These are phyloP conservation scores for Cardamine resedifolia DNA, from an alignment of 345 rosid genomes.

Conservation along the genomic window DNA sequence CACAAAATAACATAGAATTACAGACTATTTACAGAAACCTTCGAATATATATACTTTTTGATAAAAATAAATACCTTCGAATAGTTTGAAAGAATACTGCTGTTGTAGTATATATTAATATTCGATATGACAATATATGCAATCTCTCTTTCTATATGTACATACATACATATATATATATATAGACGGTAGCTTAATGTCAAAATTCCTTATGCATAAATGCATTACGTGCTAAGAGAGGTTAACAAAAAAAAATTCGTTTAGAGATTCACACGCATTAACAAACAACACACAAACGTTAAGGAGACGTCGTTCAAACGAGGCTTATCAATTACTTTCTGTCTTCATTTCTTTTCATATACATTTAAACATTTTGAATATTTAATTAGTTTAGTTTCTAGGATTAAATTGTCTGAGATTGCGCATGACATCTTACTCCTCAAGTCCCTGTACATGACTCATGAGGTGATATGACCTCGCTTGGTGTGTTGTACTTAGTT, in stretches of 20 bases:
- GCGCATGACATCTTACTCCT: conserved; percentile 13
- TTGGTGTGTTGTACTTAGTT: background rate
- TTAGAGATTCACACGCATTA: conserved; percentile 25
- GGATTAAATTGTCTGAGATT: background rate
- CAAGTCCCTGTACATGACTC: background rate
- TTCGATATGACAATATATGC: background rate
- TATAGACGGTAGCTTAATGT: background rate
- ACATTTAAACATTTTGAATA: background rate
- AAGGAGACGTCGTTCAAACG: conserved; percentile 29
- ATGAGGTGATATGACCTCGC: conserved; percentile 8
- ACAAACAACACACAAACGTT: conserved; percentile 33
- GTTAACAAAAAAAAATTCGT: background rate
- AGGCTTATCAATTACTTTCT: conserved; percentile 22
- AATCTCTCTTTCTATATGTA: background rate
- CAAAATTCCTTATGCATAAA: background rate
- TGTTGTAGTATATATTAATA: background rate
- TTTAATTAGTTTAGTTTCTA: background rate
- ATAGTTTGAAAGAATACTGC: background rate
- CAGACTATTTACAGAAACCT: background rate
- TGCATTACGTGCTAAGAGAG: background rate
- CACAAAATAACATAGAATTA: background rate
- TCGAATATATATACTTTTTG: no score
- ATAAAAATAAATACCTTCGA: background rate
- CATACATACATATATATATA: no score
- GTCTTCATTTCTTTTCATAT: background rate